Conservation (phyloP, 23 red algal genomes). For the Porphyridium purpureum region DNA sequence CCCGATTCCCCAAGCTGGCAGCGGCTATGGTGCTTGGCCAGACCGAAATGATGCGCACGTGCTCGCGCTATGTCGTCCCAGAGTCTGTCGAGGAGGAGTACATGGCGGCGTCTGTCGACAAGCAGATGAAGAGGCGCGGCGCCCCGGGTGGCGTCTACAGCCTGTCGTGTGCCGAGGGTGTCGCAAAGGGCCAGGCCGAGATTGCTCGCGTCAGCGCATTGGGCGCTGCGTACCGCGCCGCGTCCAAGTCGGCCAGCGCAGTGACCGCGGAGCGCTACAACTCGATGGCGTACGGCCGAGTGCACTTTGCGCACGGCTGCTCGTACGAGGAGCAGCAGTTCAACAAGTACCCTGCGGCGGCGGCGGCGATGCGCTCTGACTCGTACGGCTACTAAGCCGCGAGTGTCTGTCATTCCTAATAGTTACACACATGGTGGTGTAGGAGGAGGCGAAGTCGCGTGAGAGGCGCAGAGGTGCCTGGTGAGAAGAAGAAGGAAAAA, state of each 20-base stretch:
- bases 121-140: constrained; percentile 4
- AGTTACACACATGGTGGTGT: no score
- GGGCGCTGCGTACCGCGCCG: constrained; percentile 35
- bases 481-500: no score
- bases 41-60: constrained; percentile 24
- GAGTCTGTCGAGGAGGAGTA: constrained; percentile 20
- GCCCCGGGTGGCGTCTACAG: constrained; percentile 27
- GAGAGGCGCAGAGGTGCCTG: no score
- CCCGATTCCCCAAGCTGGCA: constrained; percentile 4
- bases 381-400: background rate
- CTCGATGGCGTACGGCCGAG: constrained; percentile 8
- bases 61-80: constrained; percentile 28
- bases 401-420: no score
- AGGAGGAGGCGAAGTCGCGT: no score
- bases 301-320: constrained; percentile 27
- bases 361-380: constrained; percentile 19
- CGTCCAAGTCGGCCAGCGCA: constrained; percentile 12
- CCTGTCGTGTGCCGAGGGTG: constrained; percentile 19
- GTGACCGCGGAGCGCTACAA: constrained; percentile 20
- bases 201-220: constrained; percentile 14
- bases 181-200: constrained; percentile 12
- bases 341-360: constrained; percentile 31
- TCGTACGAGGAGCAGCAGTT: constrained; percentile 45
- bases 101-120: constrained; percentile 23
- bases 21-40: constrained; percentile 1